phyloP scores from a whole-genome alignment of 164 flowering plant genomes.

The Chloranthus sessilifolius region DNA sequence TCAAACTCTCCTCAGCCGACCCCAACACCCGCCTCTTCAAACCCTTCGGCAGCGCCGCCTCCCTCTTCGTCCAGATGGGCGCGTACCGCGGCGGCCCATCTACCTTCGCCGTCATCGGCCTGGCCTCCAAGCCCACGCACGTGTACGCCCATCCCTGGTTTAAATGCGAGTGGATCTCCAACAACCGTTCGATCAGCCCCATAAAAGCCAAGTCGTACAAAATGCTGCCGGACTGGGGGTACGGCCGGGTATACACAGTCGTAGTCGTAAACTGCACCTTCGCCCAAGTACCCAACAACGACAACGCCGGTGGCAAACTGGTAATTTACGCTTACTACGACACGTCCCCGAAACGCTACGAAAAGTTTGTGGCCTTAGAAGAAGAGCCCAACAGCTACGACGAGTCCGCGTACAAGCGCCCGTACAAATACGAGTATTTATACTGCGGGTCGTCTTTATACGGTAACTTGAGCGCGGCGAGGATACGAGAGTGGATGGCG shows the following conservation, averaged over 20 bases:
- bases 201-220: constrained; percentile 34
- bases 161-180: constrained; percentile 60
- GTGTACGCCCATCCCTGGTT: constrained; percentile 53
- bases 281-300: constrained; percentile 32
- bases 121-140: constrained; percentile 70
- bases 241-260: constrained; percentile 64
- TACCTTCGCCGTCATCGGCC: constrained; percentile 59
- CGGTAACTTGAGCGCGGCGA: constrained; percentile 44
- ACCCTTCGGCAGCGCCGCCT: constrained; percentile 52
- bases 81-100: constrained; percentile 63
- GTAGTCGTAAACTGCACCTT: constrained; percentile 68
- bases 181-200: constrained; percentile 19
- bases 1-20: constrained; percentile 15
- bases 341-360: constrained; percentile 29
- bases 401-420: constrained; percentile 36
- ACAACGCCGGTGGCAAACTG: constrained; percentile 56
- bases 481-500: constrained; percentile 69
- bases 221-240: constrained; percentile 78
- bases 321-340: constrained; percentile 44
- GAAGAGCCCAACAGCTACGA: constrained; percentile 41
- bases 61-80: constrained; percentile 56
- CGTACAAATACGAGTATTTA: constrained; percentile 49
- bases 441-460: constrained; percentile 68
- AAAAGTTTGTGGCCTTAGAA: constrained; percentile 39
- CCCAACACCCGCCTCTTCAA: constrained; percentile 46